Evolutionary conservation across 2,329 filamentous ascomycete species (phyloP).

Genomic region (Dendryphion nanum): DNA sequence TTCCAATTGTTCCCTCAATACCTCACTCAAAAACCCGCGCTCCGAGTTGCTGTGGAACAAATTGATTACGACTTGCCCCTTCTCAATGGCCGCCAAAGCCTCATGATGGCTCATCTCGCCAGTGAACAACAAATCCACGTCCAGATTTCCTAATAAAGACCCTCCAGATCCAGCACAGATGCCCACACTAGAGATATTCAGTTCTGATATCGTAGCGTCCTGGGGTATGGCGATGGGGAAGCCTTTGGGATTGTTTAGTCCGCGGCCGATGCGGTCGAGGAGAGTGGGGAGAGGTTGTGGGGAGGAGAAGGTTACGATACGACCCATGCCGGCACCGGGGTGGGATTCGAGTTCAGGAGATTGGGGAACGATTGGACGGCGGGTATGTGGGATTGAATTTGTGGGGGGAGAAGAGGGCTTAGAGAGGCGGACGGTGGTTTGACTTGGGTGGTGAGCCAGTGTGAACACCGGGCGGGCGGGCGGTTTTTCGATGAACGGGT

Average conservation of each 20-base stretch:
- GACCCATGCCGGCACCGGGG: constrained; percentile 59
- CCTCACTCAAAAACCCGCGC: constrained; percentile 72
- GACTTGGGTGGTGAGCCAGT: constrained; percentile 51
- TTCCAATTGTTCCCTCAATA: constrained; percentile 67
- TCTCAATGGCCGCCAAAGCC: constrained; percentile 80
- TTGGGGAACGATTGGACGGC: constrained; percentile 54
- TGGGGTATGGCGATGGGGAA: constrained; percentile 66
- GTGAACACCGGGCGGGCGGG: constrained; percentile 41
- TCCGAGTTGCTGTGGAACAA: constrained; percentile 95
- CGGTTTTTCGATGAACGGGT: constrained; percentile 34
- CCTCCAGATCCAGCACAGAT: constrained; percentile 90
- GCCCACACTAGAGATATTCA: constrained; percentile 67
- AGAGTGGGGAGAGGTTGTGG: constrained; percentile 56
- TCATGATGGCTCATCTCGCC: constrained; percentile 95
- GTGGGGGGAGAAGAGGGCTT: constrained; percentile 16
- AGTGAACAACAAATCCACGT: constrained; percentile 80
- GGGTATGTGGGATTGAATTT: constrained; percentile 44
- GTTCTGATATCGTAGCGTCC: constrained; percentile 51
- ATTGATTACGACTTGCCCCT: constrained; percentile 76
- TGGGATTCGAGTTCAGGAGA: constrained; percentile 37
- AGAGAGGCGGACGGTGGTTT: constrained; percentile 36
- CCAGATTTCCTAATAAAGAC: constrained; percentile 66
- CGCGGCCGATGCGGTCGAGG: constrained; percentile 60
- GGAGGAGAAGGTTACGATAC: constrained; percentile 55
- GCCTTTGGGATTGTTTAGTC: constrained; percentile 66